Percentiles rank a stretch among this genome's conserved stretches.
These are phyloP conservation scores for Colletotrichum orbiculare DNA, from an alignment of 2,329 filamentous ascomycete genomes.

Conservation along the genomic window DNA sequence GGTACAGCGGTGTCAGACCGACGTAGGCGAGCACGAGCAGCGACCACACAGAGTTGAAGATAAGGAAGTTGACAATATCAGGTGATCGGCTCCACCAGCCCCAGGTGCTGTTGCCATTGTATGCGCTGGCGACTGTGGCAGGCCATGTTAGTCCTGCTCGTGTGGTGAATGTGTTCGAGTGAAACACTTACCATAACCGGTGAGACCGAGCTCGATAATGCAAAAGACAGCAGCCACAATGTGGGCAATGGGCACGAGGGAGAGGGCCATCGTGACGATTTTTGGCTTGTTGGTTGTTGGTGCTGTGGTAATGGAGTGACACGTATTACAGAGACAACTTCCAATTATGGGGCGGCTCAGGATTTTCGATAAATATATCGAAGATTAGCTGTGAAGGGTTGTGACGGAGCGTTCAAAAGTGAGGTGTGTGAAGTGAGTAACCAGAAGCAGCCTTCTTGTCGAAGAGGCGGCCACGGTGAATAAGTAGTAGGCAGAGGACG, in stretches of 20 bases:
- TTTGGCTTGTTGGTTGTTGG: neutral
- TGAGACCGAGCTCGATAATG: constrained; percentile 80
- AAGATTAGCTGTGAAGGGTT: neutral
- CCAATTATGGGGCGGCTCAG: too few species aligned
- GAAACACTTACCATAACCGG: constrained; percentile 71
- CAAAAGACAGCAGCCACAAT: constrained; percentile 74
- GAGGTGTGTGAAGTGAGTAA: neutral
- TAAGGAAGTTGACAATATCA: constrained; percentile 76
- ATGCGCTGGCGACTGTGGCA: constrained; percentile 62
- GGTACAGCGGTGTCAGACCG: constrained; percentile 72
- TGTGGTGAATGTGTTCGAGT: too few species aligned
- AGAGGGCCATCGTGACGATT: constrained; percentile 22
- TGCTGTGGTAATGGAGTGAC: neutral
- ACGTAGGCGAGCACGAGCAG: constrained; percentile 78
- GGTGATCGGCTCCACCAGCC: constrained; percentile 50
- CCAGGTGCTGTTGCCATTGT: constrained; percentile 32
- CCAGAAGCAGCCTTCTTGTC: too few species aligned
- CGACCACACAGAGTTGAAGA: constrained; percentile 84
- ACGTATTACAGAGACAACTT: neutral
- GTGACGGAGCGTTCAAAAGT: neutral
- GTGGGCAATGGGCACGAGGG: constrained; percentile 53
- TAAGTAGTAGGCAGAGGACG: constrained; percentile 26
- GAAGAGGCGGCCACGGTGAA: constrained; percentile 18
- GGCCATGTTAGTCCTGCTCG: neutral
- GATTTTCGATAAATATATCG: neutral